These are phyloP conservation scores for Phytophthora brassicae DNA, from an alignment of 352 stramenopile species.

Conservation along the genomic window DNA sequence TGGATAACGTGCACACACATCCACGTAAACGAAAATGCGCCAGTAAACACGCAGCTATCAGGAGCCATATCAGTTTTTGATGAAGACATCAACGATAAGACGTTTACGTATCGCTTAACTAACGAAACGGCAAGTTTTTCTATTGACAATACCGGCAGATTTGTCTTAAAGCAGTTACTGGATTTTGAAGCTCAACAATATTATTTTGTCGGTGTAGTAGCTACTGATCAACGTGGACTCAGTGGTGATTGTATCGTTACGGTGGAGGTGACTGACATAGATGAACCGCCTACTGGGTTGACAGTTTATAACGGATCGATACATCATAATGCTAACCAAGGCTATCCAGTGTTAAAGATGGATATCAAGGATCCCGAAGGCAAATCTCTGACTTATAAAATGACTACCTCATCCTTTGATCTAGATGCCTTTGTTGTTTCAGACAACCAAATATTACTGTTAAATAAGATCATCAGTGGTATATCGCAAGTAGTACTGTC, in stretches of 20 bases:
- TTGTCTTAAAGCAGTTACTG: conserved; percentile 32
- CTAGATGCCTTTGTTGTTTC: conserved; percentile 16
- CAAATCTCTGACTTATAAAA: conserved; percentile 7
- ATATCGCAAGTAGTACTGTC: conserved; percentile 8
- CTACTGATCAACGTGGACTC: conserved; percentile 31
- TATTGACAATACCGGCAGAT: conserved; percentile 30
- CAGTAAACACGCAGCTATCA: conserved; percentile 12
- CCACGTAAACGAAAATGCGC: conserved; percentile 24
- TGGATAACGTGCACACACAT: conserved; percentile 11
- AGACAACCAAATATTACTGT: conserved; percentile 12
- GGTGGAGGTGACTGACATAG: conserved; percentile 41
- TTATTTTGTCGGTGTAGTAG: conserved; percentile 37
- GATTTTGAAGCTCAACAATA: conserved; percentile 41
- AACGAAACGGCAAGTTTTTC: conserved; percentile 33
- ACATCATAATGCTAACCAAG: conserved; percentile 17
- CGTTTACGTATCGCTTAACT: conserved; percentile 22
- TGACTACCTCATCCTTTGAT: conserved; percentile 4
- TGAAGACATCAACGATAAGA: conserved; percentile 22
- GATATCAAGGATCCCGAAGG: conserved; percentile 22
- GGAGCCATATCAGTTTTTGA: conserved; percentile 11
- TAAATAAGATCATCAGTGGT: conserved; percentile 10
- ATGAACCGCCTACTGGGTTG: conserved; percentile 40
- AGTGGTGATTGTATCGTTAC: conserved; percentile 36
- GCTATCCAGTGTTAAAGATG: conserved; percentile 22
- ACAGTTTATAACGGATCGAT: conserved; percentile 37